phyloP scores from a whole-genome alignment of 495 filamentous ascomycete genomes.

The Podospora anserina region DNA sequence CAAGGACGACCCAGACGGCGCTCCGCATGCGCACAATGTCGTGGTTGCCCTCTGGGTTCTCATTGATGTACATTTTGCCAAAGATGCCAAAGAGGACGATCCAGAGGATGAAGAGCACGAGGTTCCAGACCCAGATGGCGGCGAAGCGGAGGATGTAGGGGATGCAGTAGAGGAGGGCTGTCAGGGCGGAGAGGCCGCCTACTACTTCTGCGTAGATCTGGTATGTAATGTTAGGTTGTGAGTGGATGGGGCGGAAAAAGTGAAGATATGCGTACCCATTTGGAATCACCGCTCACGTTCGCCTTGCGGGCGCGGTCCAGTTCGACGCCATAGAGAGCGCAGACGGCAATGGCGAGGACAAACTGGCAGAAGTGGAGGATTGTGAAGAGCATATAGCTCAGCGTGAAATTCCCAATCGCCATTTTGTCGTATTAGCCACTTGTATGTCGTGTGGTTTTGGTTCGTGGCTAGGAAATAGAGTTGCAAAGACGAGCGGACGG shows the following conservation, averaged over 20 bases:
- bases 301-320: conserved; percentile 56
- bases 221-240: not conserved
- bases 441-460: not conserved
- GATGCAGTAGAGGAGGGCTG: conserved; percentile 58
- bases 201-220: conserved; percentile 68
- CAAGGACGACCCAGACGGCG: conserved; percentile 80
- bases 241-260: not conserved
- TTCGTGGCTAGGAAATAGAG: not conserved
- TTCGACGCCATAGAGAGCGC: conserved; percentile 75
- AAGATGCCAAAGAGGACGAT: conserved; percentile 78
- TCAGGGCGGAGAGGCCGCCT: conserved; percentile 58
- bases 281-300: conserved; percentile 51
- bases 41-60: conserved; percentile 56
- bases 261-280: conserved; percentile 56
- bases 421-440: conserved; percentile 23
- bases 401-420: conserved; percentile 34
- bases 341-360: conserved; percentile 67
- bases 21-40: conserved; percentile 73
- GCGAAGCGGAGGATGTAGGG: conserved; percentile 57
- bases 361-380: conserved; percentile 67
- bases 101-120: conserved; percentile 70
- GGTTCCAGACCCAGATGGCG: conserved; percentile 63
- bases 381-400: conserved; percentile 46
- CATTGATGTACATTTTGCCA: conserved; percentile 72
- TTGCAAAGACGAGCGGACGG: not conserved